These are phyloP conservation scores for Nicotiana noctiflora DNA, from an alignment of 257 asterid species.

Conservation along the genomic window DNA sequence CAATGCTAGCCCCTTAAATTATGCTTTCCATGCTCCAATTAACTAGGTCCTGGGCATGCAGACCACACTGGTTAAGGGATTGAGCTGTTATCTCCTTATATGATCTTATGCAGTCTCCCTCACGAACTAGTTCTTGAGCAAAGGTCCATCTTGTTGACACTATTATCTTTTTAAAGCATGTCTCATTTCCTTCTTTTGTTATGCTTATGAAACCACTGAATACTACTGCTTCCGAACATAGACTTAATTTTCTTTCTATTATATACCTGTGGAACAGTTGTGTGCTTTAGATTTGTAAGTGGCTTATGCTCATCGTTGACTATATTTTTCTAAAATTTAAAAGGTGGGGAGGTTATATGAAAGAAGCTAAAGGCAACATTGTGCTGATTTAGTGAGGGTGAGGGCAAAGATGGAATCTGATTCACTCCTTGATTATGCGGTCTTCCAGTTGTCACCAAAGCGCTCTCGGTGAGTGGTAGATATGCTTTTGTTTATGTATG, in stretches of 20 bases:
- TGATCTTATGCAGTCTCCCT: no score
- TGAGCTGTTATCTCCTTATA: no score
- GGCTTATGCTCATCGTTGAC: background rate
- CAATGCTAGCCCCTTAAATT: no score
- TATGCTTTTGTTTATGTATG: background rate
- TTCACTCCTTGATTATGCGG: conserved; percentile 73
- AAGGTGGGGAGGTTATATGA: conserved; percentile 26
- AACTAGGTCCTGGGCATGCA: no score
- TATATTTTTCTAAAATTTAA: background rate
- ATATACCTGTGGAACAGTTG: background rate
- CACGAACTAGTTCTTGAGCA: no score
- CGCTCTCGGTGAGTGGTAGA: conserved; percentile 53
- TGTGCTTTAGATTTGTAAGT: background rate
- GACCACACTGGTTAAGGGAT: no score
- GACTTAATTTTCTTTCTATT: background rate
- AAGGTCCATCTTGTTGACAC: no score
- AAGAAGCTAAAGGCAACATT: conserved; percentile 15
- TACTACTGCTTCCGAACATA: background rate
- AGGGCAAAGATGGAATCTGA: conserved; percentile 55
- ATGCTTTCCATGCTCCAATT: no score
- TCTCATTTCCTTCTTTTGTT: background rate
- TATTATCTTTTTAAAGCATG: background rate
- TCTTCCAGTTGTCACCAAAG: conserved; percentile 80
- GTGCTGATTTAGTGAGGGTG: conserved; percentile 15
- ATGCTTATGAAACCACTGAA: background rate